These are phyloP conservation scores for Fusarium incarnatum DNA, from an alignment of 2,329 filamentous ascomycete genomes.

Conservation along the genomic window DNA sequence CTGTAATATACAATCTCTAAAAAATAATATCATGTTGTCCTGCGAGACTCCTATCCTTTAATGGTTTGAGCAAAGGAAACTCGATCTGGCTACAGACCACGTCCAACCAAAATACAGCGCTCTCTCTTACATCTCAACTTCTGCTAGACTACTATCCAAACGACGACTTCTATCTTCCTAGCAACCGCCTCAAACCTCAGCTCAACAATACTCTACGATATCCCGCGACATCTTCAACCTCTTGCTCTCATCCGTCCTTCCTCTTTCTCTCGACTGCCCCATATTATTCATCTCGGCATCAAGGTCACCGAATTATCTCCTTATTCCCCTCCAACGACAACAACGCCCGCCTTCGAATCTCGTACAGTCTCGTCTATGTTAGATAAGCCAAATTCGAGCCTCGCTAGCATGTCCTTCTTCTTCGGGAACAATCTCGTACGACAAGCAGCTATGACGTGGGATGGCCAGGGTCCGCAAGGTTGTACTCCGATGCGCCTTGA, in stretches of 20 bases:
- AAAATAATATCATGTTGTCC: fast-evolving
- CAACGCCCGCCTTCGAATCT: neutral
- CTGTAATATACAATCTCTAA: too few relatives aligned
- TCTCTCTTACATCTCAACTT: neutral
- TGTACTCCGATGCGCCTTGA: neutral
- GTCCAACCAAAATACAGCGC: neutral
- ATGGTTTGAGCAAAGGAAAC: neutral
- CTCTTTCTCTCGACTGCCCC: neutral
- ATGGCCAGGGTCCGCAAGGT: neutral
- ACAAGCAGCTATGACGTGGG: neutral
- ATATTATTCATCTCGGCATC: neutral
- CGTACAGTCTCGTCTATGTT: neutral
- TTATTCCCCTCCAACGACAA: neutral
- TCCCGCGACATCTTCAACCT: neutral
- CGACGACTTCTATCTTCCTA: neutral
- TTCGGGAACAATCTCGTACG: neutral
- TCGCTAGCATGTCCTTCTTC: neutral
- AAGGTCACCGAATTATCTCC: neutral
- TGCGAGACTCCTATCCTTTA: neutral
- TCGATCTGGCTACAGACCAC: neutral
- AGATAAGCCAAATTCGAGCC: neutral
- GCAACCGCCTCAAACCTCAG: neutral
- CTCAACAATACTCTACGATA: too few relatives aligned
- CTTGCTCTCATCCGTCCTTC: neutral
- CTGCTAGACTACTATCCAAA: neutral